A percentile compares a stretch with the other conserved stretches of the same genome.
Conservation (phyloP, 768 basidiomycete species). For the Hortiboletus flavorubellus region DNA sequence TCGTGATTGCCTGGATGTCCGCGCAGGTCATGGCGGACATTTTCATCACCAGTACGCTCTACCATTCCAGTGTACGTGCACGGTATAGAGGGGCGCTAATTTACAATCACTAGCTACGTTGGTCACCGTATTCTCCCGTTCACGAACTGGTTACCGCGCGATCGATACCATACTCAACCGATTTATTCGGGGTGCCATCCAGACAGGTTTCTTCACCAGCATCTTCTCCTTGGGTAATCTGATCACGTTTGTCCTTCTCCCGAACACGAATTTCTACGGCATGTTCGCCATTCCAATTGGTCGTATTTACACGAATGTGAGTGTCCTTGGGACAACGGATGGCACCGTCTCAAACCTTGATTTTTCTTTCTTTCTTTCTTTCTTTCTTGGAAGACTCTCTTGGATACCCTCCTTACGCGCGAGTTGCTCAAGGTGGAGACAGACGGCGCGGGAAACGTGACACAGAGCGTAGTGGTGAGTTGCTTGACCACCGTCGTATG, state of each 20-base stretch:
- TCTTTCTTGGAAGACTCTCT: neutral
- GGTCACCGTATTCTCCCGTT: slow-evolving; percentile 5
- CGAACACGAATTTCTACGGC: slow-evolving; percentile 31
- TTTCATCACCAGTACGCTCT: slow-evolving; percentile 39
- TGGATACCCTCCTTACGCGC: slow-evolving; percentile 13
- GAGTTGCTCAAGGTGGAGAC: neutral
- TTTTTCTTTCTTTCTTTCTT: neutral
- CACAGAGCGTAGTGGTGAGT: neutral
- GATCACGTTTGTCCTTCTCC: slow-evolving; percentile 31
- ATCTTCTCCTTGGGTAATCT: slow-evolving; percentile 32
- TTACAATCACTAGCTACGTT: slow-evolving; percentile 14
- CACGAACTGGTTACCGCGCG: slow-evolving; percentile 48
- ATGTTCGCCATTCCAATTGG: slow-evolving; percentile 41
- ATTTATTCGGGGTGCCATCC: slow-evolving; percentile 10
- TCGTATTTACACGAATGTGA: slow-evolving; percentile 46
- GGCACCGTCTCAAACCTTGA: neutral
- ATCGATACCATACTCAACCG: slow-evolving; percentile 41
- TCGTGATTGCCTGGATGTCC: slow-evolving; percentile 45
- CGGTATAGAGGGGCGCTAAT: neutral
- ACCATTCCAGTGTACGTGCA: no score
- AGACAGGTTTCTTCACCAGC: neutral
- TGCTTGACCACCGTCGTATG: no score
- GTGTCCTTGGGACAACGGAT: slow-evolving; percentile 4
- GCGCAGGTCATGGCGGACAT: slow-evolving; percentile 45
- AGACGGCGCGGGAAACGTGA: neutral